Percentiles rank a stretch among this genome's conserved stretches.
Evolutionary conservation across 2,329 filamentous ascomycete genomes (phyloP).

Genomic region (Fusarium chaquense): DNA sequence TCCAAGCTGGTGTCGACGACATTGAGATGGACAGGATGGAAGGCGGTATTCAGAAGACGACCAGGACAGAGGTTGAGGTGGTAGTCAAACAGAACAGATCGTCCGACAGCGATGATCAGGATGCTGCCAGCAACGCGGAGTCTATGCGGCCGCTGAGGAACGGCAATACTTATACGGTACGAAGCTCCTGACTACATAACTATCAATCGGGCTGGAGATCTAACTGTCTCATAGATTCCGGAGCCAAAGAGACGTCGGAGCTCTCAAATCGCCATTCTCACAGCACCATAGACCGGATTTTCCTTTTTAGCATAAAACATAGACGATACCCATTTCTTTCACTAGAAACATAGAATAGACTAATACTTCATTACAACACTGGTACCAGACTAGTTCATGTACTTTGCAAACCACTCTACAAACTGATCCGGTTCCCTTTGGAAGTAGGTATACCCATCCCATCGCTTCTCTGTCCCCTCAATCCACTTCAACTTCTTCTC

Average conservation of each 20-base stretch:
- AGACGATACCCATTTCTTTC: conserved; percentile 25
- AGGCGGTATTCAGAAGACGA: conserved; percentile 45
- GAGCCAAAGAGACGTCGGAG: background rate
- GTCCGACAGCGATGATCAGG: conserved; percentile 40
- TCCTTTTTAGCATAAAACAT: background rate
- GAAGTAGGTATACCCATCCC: conserved; percentile 33
- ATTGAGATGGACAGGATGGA: conserved; percentile 34
- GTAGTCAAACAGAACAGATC: conserved; percentile 36
- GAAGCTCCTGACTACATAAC: background rate
- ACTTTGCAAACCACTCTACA: conserved; percentile 31
- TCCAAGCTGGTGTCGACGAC: conserved; percentile 42
- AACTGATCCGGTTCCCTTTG: conserved; percentile 32
- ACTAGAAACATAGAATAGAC: background rate
- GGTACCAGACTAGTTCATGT: conserved; percentile 15
- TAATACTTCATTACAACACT: background rate
- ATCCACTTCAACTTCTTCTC: conserved; percentile 37
- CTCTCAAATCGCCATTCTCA: background rate
- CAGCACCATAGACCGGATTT: background rate
- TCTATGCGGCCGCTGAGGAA: conserved; percentile 41
- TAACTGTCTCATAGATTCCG: background rate
- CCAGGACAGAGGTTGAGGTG: conserved; percentile 44
- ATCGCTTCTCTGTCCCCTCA: conserved; percentile 21
- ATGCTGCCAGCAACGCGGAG: conserved; percentile 40
- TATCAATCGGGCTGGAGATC: too few relatives aligned
- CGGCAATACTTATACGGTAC: conserved; percentile 38